phyloP scores from a whole-genome alignment of 2,329 filamentous ascomycete genomes.

The Pseudogymnoascus destructans region DNA sequence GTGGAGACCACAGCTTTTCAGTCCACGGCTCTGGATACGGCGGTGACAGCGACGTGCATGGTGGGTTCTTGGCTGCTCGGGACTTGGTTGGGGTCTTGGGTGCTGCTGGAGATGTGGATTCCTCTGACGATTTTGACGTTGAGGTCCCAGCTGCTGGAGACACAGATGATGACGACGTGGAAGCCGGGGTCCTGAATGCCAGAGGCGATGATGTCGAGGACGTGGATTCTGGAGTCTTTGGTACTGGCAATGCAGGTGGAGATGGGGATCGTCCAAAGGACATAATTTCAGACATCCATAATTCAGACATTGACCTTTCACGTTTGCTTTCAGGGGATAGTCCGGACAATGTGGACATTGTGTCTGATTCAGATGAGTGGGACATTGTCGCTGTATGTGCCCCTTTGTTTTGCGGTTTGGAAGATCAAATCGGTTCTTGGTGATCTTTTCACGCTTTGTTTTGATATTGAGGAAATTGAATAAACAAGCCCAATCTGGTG shows the following conservation, averaged over 20 bases:
- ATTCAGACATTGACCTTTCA: background rate
- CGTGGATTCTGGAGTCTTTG: too few relatives aligned
- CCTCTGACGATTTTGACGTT: too few relatives aligned
- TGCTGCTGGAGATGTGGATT: background rate
- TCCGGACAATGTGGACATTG: background rate
- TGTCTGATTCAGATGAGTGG: background rate
- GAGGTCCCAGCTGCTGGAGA: too few relatives aligned
- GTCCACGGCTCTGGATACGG: too few relatives aligned
- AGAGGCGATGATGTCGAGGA: too few relatives aligned
- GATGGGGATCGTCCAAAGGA: background rate
- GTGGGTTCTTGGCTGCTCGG: too few relatives aligned
- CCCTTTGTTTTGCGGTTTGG: background rate
- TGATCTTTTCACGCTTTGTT: background rate
- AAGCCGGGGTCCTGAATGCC: background rate
- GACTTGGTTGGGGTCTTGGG: too few relatives aligned
- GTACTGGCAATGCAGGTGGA: too few relatives aligned
- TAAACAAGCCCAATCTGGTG: background rate
- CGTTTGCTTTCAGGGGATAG: too few relatives aligned
- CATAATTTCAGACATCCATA: background rate
- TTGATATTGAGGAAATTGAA: background rate
- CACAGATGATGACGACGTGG: too few relatives aligned
- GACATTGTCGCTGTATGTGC: background rate
- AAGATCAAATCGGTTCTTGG: background rate
- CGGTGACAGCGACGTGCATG: too few relatives aligned
- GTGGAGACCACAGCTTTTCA: too few relatives aligned